Conservation (phyloP, 371 early-diverging fungal genomes). For the Apophysomyces sp. region DNA sequence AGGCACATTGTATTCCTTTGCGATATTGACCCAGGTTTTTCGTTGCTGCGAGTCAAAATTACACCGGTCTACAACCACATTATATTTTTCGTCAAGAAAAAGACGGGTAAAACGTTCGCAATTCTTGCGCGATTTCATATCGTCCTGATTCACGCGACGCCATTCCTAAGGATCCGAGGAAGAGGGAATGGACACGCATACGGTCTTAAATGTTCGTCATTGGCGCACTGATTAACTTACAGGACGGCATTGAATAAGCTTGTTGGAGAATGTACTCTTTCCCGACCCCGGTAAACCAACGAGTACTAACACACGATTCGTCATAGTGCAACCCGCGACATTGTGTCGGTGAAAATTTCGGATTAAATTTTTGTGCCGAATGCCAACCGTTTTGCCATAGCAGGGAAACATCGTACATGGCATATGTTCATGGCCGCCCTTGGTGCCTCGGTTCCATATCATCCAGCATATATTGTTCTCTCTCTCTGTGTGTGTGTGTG, state of each 20-base stretch:
- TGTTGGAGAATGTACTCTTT: slow-evolving; percentile 65
- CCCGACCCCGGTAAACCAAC: slow-evolving; percentile 73
- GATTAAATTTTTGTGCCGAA: too few relatives aligned
- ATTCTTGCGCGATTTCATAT: slow-evolving; percentile 60
- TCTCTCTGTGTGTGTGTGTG: too few relatives aligned
- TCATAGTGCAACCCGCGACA: slow-evolving; percentile 8
- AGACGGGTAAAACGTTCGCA: slow-evolving; percentile 52
- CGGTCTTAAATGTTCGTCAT: too few relatives aligned
- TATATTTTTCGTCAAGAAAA: slow-evolving; percentile 46
- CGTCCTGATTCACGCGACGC: slow-evolving; percentile 67
- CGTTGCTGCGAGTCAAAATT: slow-evolving; percentile 78
- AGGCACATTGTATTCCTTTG: slow-evolving; percentile 52
- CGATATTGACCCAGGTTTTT: slow-evolving; percentile 69
- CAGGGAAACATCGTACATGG: too few relatives aligned
- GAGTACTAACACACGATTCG: slow-evolving; percentile 53
- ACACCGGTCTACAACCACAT: slow-evolving; percentile 75
- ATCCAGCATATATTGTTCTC: too few relatives aligned
- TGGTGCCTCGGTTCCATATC: too few relatives aligned
- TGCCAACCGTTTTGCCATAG: too few relatives aligned
- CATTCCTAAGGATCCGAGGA: slow-evolving; percentile 23
- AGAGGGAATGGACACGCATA: too few relatives aligned
- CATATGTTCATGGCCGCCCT: too few relatives aligned
- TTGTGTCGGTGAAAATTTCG: too few relatives aligned
- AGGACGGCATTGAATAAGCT: slow-evolving; percentile 24
- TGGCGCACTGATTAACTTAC: background rate